Evolutionary conservation across 768 basidiomycete species (phyloP), one percentile per base, ranked within the genome.

Genomic region (Suillus luteus): DNA sequence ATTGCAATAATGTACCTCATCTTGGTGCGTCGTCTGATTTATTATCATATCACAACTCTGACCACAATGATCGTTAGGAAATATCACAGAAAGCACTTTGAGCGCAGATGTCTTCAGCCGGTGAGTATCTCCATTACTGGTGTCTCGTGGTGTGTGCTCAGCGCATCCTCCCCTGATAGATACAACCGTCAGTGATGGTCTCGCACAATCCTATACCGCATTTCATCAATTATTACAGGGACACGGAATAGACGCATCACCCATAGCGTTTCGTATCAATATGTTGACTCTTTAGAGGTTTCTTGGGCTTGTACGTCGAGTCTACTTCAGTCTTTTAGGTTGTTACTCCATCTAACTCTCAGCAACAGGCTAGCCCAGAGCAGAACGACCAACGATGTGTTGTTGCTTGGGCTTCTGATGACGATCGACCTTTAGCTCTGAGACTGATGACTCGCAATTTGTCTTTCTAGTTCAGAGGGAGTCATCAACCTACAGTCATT

Each of bases 101-200:
- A 98, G 96, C 70, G 97, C 97, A 2, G 97, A 99, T 75, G 96
- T 99, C 40, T 99, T 91, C 77, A 95, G 94, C 69, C 83, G 97
- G 86, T 97, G 78, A 70, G 89, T 82, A 27, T 37, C 41, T 24
- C 27, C 3, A n/a, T 40, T 35, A 59, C 44, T 59, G 27, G 27
- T 27, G 27, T 27, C 27, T 27, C 27, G 60, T 43, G 35, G 51
- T 22, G 37, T 14, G 31, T 19, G 48, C 48, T 69, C 37, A 58
- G 51, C 8, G 37, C 57, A 55, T 9, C 67, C 57, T 17, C 54
- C 57, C 14, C 8, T 15, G 37, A 61, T 65, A 89, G 88, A 68
- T 89, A 89, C 73, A 86, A 80, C 69, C 83, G 88, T 90, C 75
- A 64, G 86, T 73, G 27, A 38, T 38, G 10, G 40, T 63, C 58